phyloP scores from a whole-genome alignment of 176 grass and related monocot genomes.

The Triticum turgidum region DNA sequence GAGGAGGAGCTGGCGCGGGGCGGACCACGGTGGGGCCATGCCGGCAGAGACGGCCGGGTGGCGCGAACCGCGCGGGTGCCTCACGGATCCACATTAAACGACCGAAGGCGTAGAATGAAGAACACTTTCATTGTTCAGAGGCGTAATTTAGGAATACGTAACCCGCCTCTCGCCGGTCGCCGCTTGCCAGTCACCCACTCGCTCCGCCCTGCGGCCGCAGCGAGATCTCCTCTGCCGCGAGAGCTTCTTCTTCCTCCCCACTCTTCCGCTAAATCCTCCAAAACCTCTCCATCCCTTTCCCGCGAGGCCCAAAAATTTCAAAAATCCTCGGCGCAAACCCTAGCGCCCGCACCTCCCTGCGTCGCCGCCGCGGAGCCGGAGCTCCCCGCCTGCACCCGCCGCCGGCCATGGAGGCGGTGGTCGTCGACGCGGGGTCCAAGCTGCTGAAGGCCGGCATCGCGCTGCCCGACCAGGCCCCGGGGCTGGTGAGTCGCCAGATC shows the following conservation, averaged over 20 bases:
- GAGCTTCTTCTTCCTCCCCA: slow-evolving; percentile 1
- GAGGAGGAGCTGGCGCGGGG: slow-evolving; percentile 13
- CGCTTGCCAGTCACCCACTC: neutral
- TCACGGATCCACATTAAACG: neutral
- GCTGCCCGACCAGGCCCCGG: slow-evolving; percentile 76
- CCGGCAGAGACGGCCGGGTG: neutral
- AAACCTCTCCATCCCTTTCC: slow-evolving; percentile 28
- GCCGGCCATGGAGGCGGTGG: slow-evolving; percentile 79
- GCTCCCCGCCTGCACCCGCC: neutral
- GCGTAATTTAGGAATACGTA: neutral
- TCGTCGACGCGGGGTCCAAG: slow-evolving; percentile 93
- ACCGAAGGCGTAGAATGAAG: neutral
- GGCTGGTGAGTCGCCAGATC: slow-evolving; percentile 50
- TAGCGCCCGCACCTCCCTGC: neutral
- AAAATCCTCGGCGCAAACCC: neutral
- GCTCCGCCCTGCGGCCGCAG: neutral
- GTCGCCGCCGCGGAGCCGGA: slow-evolving; percentile 23
- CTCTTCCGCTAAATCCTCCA: neutral
- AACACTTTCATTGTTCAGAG: neutral
- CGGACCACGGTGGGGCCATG: neutral
- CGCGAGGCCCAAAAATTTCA: slow-evolving; percentile 5
- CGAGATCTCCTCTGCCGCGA: neutral
- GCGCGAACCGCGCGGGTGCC: neutral
- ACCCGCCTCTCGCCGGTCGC: neutral
- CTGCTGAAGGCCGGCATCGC: slow-evolving; percentile 92